Percentiles rank a stretch among this genome's conserved stretches.
Conservation (phyloP, 176 grass and related monocot genomes). For the Microstegium vimineum region DNA sequence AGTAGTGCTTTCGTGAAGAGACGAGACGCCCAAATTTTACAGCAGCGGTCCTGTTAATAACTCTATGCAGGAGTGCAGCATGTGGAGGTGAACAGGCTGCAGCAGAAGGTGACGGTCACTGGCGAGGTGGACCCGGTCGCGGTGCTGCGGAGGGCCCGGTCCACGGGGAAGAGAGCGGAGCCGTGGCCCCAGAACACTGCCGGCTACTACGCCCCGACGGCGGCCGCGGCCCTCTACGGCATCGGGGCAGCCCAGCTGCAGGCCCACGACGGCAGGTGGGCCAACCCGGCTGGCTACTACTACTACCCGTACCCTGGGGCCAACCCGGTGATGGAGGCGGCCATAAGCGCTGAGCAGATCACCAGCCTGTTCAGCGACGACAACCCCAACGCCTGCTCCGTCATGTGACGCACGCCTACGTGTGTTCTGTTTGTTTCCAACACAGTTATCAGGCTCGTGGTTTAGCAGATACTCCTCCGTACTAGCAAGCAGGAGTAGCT, state of each 20-base stretch:
- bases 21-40: not conserved
- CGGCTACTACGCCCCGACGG: not conserved
- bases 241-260: slow-evolving; percentile 4
- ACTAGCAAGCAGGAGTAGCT: not conserved
- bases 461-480: no score
- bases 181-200: slow-evolving; percentile 47
- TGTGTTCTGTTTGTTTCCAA: not conserved
- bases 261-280: slow-evolving; percentile 61
- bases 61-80: slow-evolving; percentile 46
- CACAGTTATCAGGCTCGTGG: not conserved
- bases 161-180: slow-evolving; percentile 78
- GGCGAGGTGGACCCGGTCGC: slow-evolving; percentile 56
- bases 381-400: slow-evolving; percentile 86
- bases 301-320: not conserved
- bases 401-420: no score
- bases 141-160: slow-evolving; percentile 59
- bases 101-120: slow-evolving; percentile 65
- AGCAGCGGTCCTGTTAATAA: not conserved
- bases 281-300: not conserved
- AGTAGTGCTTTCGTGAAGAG: not conserved
- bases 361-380: slow-evolving; percentile 80
- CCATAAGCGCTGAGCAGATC: slow-evolving; percentile 48
- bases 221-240: slow-evolving; percentile 32
- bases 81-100: slow-evolving; percentile 70
- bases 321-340: slow-evolving; percentile 34